These are phyloP conservation scores for Aspergillus hiratsukae DNA, from an alignment of 2,329 filamentous ascomycete genomes.

Conservation along the genomic window DNA sequence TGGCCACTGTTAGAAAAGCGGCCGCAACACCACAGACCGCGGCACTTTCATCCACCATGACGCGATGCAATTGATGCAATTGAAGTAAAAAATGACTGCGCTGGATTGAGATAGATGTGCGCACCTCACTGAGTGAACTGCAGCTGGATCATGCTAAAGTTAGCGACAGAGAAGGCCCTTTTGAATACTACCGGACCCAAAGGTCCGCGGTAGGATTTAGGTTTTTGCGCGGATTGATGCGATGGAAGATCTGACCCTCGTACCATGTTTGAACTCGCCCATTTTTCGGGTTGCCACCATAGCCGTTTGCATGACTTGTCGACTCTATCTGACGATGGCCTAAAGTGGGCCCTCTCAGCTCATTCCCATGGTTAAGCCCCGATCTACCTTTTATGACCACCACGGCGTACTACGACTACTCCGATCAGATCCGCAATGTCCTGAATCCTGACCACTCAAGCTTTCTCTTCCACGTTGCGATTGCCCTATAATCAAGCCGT, in stretches of 20 bases:
- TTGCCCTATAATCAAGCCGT: too few relatives aligned
- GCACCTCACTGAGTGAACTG: background rate
- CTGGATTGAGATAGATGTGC: background rate
- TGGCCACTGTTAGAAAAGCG: constrained; percentile 38
- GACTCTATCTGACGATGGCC: too few relatives aligned
- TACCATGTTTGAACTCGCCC: background rate
- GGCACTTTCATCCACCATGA: constrained; percentile 9
- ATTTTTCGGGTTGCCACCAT: background rate
- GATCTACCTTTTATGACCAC: background rate
- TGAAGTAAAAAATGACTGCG: background rate
- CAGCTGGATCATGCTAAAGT: background rate
- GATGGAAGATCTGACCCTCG: background rate
- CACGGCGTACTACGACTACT: too few relatives aligned
- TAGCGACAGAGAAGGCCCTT: background rate
- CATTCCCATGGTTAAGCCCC: background rate
- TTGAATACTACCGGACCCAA: background rate
- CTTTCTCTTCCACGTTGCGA: too few relatives aligned
- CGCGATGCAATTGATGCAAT: background rate
- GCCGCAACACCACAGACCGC: constrained; percentile 22
- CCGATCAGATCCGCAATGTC: too few relatives aligned
- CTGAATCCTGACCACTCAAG: too few relatives aligned
- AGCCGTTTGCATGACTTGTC: background rate
- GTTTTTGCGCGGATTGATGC: background rate
- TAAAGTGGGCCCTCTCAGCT: too few relatives aligned
- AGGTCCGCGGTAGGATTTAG: too few relatives aligned